These are phyloP conservation scores for Starmerella tilneyi DNA, from an alignment of 805 yeast species.

Conservation along the genomic window DNA sequence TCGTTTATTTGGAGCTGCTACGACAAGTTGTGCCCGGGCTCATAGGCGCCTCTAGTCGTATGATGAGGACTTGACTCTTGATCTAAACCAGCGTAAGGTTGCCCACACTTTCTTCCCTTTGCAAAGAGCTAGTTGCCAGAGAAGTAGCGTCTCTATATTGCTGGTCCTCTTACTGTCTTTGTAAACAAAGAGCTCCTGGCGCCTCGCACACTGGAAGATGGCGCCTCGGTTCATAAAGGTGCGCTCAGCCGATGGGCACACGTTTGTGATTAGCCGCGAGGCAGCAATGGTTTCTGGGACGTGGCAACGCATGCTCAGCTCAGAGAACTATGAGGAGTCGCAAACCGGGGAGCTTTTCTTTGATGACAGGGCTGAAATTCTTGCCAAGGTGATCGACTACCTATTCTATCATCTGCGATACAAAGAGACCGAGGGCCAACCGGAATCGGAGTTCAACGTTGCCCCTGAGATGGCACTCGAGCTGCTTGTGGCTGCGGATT, in stretches of 20 bases:
- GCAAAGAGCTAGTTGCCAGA: too few species aligned
- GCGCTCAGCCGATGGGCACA: conserved; percentile 61
- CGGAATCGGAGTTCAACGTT: conserved; percentile 51
- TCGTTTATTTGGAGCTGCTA: too few species aligned
- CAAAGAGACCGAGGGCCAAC: conserved; percentile 29
- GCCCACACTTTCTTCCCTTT: too few species aligned
- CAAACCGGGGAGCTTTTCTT: conserved; percentile 45
- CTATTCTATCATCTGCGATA: conserved; percentile 65
- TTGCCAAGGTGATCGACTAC: conserved; percentile 78
- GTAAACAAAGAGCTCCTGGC: too few species aligned
- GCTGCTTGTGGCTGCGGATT: conserved; percentile 85
- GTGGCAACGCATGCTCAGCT: conserved; percentile 42
- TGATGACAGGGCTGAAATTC: conserved; percentile 54
- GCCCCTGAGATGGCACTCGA: conserved; percentile 94
- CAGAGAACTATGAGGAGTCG: conserved; percentile 46
- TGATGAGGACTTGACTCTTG: neutral
- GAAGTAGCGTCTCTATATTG: too few species aligned
- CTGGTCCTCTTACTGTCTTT: too few species aligned
- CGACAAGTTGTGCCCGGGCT: too few species aligned
- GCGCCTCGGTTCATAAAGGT: conserved; percentile 45
- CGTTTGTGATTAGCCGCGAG: conserved; percentile 51
- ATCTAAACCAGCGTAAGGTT: neutral
- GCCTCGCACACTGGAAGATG: conserved; percentile 12
- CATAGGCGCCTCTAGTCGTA: too few species aligned
- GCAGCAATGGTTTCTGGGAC: conserved; percentile 70